Evolutionary conservation across 228 moss, liverwort and hornwort species (phyloP), one percentile per base, ranked within the genome.

Genomic region (Sphagnum fallax): DNA sequence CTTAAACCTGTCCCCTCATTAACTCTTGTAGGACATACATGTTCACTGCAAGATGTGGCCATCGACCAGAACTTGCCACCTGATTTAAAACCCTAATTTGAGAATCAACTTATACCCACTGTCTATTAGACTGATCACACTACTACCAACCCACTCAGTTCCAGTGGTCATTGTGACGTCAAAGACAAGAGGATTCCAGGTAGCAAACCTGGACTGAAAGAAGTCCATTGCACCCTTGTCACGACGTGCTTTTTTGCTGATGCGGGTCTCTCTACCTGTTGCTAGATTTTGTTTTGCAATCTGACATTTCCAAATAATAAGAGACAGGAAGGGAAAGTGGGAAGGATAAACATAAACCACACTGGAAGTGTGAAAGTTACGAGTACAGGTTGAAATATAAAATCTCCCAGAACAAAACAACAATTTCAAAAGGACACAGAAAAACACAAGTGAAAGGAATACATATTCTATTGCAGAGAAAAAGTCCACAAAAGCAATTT

Each of bases 171-270:
- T 6, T 47, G 8, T 47, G 4, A 62, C 62, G 9, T 14, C 16
- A 16, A 62, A 0, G 13, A 62, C 62, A 8, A 16, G 14, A 14
- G 9, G 47, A 62, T 16, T 57, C 32, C 32, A 67, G 69, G 65
- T 0, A 52, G 12, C 60, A 70, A 14, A 86, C 86, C 86, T 80
- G 59, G 83, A 63, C 61, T 79, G 78, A 16, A 65, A 79, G 52
- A 76, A 82, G 32, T 86, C 86, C 53, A 73, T 71, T 48, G 47
- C 65, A 6, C 86, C 83, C 62, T 82, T 82, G 47, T 86, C 86
- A 49, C 82, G 63, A 62, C 86, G 70, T 1, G 74, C 86, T 72
- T 86, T 86, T 71, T 86, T 86, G 80, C 86, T 86, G 68, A 86
- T 86, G 60, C 86, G 77, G 49, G 86, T 82, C 69, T 86, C 86